Evolutionary conservation across 1,284 basidiomycete species (phyloP).

Genomic region (Tilletia setariae): DNA sequence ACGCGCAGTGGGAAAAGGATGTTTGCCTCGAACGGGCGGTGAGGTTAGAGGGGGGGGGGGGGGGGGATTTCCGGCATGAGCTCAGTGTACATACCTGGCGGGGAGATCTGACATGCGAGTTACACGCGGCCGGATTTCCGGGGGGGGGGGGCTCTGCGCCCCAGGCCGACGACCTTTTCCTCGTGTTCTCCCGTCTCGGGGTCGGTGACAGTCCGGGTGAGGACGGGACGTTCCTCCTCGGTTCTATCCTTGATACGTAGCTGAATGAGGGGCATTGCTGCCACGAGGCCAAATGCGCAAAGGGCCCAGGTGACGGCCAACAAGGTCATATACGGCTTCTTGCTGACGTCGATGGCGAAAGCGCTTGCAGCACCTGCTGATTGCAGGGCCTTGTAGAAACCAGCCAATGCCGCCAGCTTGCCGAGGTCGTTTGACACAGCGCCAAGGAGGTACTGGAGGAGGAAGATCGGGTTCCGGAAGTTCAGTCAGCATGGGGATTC

Average conservation of each 20-base stretch:
- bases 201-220: not conserved
- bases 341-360: constrained; percentile 37
- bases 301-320: constrained; percentile 43
- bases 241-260: constrained; percentile 33
- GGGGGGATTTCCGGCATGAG: too few species aligned
- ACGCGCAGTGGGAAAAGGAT: too few species aligned
- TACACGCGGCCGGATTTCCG: too few species aligned
- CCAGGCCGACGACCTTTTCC: not conserved
- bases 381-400: constrained; percentile 32
- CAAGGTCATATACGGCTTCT: constrained; percentile 40
- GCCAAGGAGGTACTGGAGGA: constrained; percentile 36
- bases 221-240: constrained; percentile 5
- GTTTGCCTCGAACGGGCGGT: too few species aligned
- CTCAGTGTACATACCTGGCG: too few species aligned
- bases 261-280: constrained; percentile 36
- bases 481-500: not conserved
- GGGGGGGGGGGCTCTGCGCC: too few species aligned
- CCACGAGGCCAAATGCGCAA: constrained; percentile 36
- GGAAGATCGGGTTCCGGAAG: not conserved
- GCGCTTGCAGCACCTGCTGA: constrained; percentile 41
- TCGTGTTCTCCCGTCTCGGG: not conserved
- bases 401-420: constrained; percentile 44
- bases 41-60: too few species aligned
- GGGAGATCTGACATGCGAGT: too few species aligned
- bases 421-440: constrained; percentile 42